Conservation (phyloP, 495 filamentous ascomycete species). For the Hyaloscypha variabilis region DNA sequence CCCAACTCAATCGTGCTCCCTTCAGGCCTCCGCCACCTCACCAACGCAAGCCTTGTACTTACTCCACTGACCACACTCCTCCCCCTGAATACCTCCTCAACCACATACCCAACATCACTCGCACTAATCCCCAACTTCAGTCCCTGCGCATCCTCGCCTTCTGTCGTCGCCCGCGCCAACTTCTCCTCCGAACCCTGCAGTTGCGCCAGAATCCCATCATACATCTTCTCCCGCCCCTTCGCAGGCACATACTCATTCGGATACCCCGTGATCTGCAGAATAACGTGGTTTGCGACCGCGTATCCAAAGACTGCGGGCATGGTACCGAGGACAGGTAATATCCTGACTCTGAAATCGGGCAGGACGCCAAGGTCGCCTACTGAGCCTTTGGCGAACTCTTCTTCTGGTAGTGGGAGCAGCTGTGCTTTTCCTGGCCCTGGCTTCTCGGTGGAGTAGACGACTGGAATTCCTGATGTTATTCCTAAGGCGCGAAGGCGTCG, state of each 20-base stretch:
- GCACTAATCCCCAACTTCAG: constrained; percentile 76
- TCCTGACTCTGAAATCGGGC: constrained; percentile 90
- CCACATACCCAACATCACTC: constrained; percentile 80
- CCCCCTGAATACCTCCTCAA: constrained; percentile 88
- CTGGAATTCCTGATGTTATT: constrained; percentile 81
- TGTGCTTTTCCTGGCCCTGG: constrained; percentile 89
- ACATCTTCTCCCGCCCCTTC: constrained; percentile 88
- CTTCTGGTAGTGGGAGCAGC: constrained; percentile 82
- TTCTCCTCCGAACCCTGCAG: constrained; percentile 79
- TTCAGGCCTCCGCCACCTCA: constrained; percentile 69
- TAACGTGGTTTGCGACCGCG: constrained; percentile 86
- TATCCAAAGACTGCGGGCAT: constrained; percentile 98
- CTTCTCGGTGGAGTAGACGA: constrained; percentile 93
- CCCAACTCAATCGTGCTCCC: constrained; percentile 54
- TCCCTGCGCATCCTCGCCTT: constrained; percentile 64
- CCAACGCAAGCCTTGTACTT: constrained; percentile 72
- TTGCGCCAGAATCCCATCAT: constrained; percentile 74
- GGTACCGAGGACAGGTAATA: constrained; percentile 91
- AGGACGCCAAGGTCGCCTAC: constrained; percentile 86
- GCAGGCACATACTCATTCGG: constrained; percentile 79
- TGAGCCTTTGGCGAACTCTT: constrained; percentile 85
- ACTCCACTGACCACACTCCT: constrained; percentile 83
- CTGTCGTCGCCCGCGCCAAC: constrained; percentile 54
- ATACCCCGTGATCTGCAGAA: constrained; percentile 83
- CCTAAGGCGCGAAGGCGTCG: constrained; percentile 77